phyloP scores from a whole-genome alignment of 2,329 filamentous ascomycete genomes.

The Fusarium ambrosium region DNA sequence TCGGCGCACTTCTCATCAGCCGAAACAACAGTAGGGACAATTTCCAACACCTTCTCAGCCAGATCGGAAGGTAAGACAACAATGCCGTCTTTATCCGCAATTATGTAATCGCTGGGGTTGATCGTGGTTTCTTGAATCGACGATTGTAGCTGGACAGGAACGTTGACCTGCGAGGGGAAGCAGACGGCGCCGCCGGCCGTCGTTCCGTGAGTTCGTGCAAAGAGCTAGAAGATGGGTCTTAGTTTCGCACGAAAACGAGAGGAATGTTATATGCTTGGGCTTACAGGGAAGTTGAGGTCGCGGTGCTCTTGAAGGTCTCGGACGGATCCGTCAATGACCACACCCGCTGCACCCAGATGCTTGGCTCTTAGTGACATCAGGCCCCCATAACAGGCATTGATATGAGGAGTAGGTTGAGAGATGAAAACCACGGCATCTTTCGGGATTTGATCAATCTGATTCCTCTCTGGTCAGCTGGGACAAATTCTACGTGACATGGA shows the following conservation, averaged over 20 bases:
- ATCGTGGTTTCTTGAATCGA: neutral
- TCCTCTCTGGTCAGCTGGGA: neutral
- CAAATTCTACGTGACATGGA: neutral
- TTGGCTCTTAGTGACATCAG: slow-evolving; percentile 31
- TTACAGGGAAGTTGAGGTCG: slow-evolving; percentile 18
- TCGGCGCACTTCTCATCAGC: slow-evolving; percentile 38
- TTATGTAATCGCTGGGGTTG: slow-evolving; percentile 12
- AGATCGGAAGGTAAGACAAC: slow-evolving; percentile 22
- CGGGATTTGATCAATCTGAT: slow-evolving; percentile 24
- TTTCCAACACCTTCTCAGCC: slow-evolving; percentile 8
- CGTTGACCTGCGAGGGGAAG: slow-evolving; percentile 13
- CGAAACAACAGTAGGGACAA: slow-evolving; percentile 9
- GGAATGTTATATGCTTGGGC: neutral
- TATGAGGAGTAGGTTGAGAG: slow-evolving; percentile 11
- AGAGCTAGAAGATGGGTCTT: slow-evolving; percentile 1
- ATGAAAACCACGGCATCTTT: slow-evolving; percentile 26
- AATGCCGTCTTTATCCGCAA: slow-evolving; percentile 19
- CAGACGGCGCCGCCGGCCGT: slow-evolving; percentile 21
- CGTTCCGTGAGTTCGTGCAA: slow-evolving; percentile 17
- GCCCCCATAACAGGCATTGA: slow-evolving; percentile 33
- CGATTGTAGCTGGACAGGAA: slow-evolving; percentile 25
- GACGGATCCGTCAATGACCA: slow-evolving; percentile 23
- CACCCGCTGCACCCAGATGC: slow-evolving; percentile 12
- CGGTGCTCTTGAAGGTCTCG: slow-evolving; percentile 37
- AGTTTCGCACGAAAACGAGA: neutral